These are phyloP conservation scores for Euryodendron excelsum DNA, from an alignment of 148 eudicot species.

Conservation along the genomic window DNA sequence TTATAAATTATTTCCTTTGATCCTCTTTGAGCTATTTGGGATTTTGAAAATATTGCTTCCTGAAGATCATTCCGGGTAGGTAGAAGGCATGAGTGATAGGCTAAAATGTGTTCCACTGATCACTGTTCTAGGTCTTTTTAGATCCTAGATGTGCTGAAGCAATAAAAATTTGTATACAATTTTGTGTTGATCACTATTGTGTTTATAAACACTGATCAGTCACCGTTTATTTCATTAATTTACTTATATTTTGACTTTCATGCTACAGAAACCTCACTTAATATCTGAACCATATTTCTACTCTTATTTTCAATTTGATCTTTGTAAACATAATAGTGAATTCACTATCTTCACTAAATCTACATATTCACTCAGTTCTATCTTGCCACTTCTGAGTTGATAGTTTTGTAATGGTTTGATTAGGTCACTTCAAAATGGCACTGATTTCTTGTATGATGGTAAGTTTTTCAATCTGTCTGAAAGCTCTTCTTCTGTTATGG, in stretches of 20 bases:
- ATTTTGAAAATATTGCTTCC: background rate
- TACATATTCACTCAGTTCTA: background rate
- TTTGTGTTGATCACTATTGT: background rate
- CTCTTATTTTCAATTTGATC: background rate
- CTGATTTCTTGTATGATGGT: background rate
- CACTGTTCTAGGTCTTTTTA: background rate
- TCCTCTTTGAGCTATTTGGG: constrained; percentile 3
- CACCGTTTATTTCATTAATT: background rate
- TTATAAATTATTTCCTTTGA: background rate
- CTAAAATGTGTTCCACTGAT: background rate
- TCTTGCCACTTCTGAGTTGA: background rate
- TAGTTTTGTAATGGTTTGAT: background rate
- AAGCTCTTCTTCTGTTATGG: background rate
- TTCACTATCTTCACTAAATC: background rate
- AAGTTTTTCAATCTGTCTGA: background rate
- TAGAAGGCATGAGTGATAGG: background rate
- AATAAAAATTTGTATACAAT: background rate
- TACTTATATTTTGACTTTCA: background rate
- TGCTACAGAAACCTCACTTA: background rate
- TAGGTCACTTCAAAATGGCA: background rate
- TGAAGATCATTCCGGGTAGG: background rate
- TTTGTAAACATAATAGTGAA: background rate
- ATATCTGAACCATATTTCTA: background rate
- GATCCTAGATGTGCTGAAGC: background rate
- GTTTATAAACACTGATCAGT: background rate